Evolutionary conservation across 2,329 filamentous ascomycete species (phyloP).

Genomic region (Cercospora beticola): DNA sequence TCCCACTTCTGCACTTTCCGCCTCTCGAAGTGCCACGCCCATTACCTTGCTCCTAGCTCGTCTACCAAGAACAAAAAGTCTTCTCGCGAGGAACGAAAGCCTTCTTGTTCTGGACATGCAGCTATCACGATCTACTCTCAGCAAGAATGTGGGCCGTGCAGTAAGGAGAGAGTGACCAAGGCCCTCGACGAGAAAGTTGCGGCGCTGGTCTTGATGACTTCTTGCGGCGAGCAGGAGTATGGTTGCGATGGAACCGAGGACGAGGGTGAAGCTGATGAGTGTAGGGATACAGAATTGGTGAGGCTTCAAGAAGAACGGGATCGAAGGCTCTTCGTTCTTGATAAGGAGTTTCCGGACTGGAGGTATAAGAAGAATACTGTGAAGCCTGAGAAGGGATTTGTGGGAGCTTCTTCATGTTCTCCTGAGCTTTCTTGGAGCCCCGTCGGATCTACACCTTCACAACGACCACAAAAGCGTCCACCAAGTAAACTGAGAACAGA

Average conservation of each 20-base stretch:
- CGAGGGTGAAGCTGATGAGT: background rate
- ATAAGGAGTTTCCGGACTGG: constrained; percentile 15
- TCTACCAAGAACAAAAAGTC: background rate
- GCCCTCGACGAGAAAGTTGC: background rate
- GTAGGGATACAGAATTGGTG: background rate
- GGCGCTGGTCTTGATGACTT: background rate
- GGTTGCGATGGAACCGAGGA: background rate
- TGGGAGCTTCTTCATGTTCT: background rate
- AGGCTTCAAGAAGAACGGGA: constrained; percentile 9
- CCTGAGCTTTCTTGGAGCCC: background rate
- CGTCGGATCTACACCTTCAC: too few species aligned
- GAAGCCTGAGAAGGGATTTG: constrained; percentile 20
- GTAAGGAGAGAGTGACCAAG: background rate
- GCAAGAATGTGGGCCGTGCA: constrained; percentile 27
- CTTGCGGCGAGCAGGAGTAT: background rate
- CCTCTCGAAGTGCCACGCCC: constrained; percentile 37
- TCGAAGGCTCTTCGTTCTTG: constrained; percentile 7
- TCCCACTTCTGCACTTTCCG: constrained; percentile 33
- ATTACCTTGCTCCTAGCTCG: background rate
- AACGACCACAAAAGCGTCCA: background rate
- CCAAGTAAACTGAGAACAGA: constrained; percentile 26
- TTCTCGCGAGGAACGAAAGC: constrained; percentile 15
- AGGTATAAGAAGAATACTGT: constrained; percentile 14
- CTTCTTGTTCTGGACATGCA: constrained; percentile 33
- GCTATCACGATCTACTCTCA: constrained; percentile 29